Conservation (phyloP, 1,284 basidiomycete genomes). For the Papiliotrema flavescens region DNA sequence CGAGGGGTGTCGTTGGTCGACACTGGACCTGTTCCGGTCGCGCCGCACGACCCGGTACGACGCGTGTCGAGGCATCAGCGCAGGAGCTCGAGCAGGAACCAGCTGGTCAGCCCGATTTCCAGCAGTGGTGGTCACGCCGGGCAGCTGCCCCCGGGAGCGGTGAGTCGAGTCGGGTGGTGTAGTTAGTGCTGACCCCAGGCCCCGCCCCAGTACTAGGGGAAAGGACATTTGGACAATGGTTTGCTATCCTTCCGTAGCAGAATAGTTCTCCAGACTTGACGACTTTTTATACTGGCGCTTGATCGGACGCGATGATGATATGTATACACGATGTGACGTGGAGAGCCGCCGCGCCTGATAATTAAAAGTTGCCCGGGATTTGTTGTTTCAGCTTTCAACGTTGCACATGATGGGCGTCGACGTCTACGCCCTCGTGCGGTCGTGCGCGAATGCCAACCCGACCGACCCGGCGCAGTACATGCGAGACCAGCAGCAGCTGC, state of each 20-base stretch:
- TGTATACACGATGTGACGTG: neutral
- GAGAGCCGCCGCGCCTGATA: neutral
- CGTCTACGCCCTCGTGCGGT: conserved; percentile 29
- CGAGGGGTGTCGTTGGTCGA: conserved; percentile 73
- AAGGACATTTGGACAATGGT: neutral
- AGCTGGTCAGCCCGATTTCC: conserved; percentile 28
- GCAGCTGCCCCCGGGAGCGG: conserved; percentile 27
- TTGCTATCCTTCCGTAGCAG: neutral
- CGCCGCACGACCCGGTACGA: conserved; percentile 53
- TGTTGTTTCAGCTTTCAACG: no score
- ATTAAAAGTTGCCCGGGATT: no score
- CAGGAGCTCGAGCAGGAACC: conserved; percentile 24
- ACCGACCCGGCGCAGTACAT: conserved; percentile 33
- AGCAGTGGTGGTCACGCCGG: conserved; percentile 9
- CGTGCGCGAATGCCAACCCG: conserved; percentile 37
- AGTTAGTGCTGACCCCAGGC: conserved; percentile 11
- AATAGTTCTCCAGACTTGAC: no score
- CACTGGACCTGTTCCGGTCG: conserved; percentile 68
- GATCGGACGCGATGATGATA: no score
- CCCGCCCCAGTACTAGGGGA: conserved; percentile 7
- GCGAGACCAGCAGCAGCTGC: conserved; percentile 36
- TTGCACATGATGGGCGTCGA: neutral
- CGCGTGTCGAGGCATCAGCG: conserved; percentile 35
- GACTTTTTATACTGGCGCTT: no score
- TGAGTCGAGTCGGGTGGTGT: no score